Conservation (phyloP, 305 asterid genomes). For the Fraxinus dipetala region DNA sequence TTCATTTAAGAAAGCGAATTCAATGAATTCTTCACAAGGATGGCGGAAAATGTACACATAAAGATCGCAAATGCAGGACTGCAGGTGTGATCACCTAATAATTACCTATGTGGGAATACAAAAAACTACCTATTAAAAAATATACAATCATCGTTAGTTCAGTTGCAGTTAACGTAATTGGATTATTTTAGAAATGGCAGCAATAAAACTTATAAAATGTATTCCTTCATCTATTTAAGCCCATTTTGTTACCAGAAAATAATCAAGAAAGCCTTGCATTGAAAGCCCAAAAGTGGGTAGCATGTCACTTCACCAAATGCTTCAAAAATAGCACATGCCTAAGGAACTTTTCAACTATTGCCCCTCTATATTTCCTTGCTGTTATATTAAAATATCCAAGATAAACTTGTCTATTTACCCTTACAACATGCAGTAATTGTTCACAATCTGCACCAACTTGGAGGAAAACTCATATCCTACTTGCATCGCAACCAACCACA, state of each 20-base stretch:
- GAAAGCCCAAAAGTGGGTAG: not conserved
- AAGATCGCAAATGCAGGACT: not conserved
- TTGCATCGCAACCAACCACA: not conserved
- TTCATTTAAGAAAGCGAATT: not conserved
- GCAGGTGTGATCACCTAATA: slow-evolving; percentile 1
- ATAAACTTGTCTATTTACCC: not conserved
- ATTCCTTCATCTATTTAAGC: not conserved
- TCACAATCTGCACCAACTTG: not conserved
- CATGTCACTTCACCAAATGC: slow-evolving; percentile 5
- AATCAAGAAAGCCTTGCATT: not conserved
- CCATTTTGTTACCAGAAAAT: not conserved
- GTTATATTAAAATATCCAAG: not conserved
- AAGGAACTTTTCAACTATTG: not conserved
- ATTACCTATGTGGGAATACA: not conserved
- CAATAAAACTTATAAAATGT: not conserved
- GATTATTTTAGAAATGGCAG: not conserved
- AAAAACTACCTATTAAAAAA: not conserved
- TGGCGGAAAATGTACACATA: not conserved
- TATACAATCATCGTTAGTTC: not conserved
- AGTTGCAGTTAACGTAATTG: slow-evolving; percentile 1
- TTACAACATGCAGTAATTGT: not conserved
- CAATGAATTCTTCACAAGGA: not conserved
- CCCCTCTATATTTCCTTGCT: not conserved
- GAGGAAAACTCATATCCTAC: not conserved
- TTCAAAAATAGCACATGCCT: not conserved